Evolutionary conservation across 2,329 filamentous ascomycete species (phyloP), one percentile per base, ranked within the genome.

Genomic region (Phialocephala sp.): DNA sequence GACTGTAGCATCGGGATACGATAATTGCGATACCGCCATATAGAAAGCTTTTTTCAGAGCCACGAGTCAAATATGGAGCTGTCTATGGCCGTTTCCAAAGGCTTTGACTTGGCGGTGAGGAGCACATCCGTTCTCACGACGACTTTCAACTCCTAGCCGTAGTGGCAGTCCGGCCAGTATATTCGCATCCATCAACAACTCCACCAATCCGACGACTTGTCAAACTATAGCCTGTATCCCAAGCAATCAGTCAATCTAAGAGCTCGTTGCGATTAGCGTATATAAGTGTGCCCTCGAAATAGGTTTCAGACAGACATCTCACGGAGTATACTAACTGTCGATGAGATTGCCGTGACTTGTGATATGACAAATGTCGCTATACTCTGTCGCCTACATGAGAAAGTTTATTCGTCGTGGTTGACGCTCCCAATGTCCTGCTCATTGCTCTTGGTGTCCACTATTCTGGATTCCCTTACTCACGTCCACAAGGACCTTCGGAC

Each of bases 171-270:
- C 6, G 27, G 3, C 6, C 6, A 32, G 80, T 0, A 75, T 81
- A 65, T 80, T 79, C 54, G 80, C 80, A 0, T 81, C 79, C 0
- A 73, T 81, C 62, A 81, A 81, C 71, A 81, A 81, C 63, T 75
- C 76, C 4, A 81, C 79, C 1, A 75, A 80, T 41, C 73, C 75
- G 0, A 79, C 74, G 0, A 54, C 59, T 54, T 76, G 77, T 56
- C 70, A 76, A 18, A 79, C 81, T 32, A 75, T 77, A 6, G 76
- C 77, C 0, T 80, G 80, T 60, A 81, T 81, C 62, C 80, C 79
- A 0, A 76, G 78, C 1, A 79, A 76, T 59, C 77, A 80, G 66
- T 77, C 76, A 0, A 73, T 77, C 9, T 78, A 80, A 41, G 76
- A 81, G 22, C 76, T 77, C 1, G 79, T 80, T 54, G 78, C 81